phyloP scores from a whole-genome alignment of 129 eudicot genomes.

The Helianthus tuberosus region DNA sequence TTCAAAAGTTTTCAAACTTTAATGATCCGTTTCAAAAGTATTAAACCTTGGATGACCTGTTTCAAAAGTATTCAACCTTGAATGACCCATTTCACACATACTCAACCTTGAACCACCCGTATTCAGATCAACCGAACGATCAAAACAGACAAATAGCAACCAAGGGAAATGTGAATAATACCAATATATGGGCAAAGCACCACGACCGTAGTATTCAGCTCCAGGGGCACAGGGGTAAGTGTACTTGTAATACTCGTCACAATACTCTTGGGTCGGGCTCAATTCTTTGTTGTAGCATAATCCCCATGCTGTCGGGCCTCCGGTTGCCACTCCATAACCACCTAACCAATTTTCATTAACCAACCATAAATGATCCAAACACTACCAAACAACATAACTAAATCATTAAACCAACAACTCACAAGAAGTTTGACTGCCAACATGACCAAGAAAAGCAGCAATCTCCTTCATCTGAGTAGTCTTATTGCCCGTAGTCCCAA shows the following conservation, averaged over 20 bases:
- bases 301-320: constrained; percentile 97
- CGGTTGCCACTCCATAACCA: constrained; percentile 96
- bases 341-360: constrained; percentile 47
- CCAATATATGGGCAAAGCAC: constrained; percentile 96
- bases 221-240: constrained; percentile 94
- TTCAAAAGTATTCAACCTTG: no score
- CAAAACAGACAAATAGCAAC: neutral
- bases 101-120: neutral
- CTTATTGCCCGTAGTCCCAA: constrained; percentile 93
- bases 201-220: constrained; percentile 85
- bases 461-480: constrained; percentile 79
- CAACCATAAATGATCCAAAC: neutral
- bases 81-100: neutral
- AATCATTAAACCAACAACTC: constrained; percentile 27
- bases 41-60: no score
- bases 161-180: constrained; percentile 23
- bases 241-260: constrained; percentile 78
- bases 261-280: constrained; percentile 90
- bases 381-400: neutral
- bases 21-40: no score
- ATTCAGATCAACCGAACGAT: neutral
- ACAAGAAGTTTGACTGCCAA: constrained; percentile 92
- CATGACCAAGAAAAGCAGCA: constrained; percentile 90
- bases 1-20: no score
- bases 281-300: constrained; percentile 90